Evolutionary conservation across 352 stramenopile species (phyloP), one percentile per base, ranked within the genome.

Genomic region (Plasmopara viticola): DNA sequence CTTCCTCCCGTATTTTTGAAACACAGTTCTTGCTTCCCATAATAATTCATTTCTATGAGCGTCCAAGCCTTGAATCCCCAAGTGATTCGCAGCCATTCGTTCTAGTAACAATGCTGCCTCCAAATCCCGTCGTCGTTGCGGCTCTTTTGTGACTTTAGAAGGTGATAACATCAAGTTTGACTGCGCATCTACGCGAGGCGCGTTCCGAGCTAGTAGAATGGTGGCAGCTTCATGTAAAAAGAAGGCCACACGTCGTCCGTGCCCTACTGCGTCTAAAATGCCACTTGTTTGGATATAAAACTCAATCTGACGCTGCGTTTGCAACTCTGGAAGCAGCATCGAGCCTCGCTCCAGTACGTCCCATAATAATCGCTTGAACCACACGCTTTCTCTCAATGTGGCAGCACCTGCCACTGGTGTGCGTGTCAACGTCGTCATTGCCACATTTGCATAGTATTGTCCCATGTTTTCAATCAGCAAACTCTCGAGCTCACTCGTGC

Each of bases 141-240:
- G 59, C 1, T 60, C 54, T 37, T 51, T 52, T 10, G 44, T 52
- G 1, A 44, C 39, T 37, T 14, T 70, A 5, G 56, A 67, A 45
- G 60, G 64, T 44, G 64, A 72, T 10, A 68, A 28, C 20, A 64
- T 31, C 35, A 65, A 30, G 35, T 34, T 54, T 17, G 43, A 39
- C 12, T 68, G 53, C 4, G 51, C 18, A 15, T 62, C 54, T 15
- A 65, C 40, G 47, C 49, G 35, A 18, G 51, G 48, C 2, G 57
- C 35, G 38, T 71, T 76, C 9, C 68, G 70, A 5, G 37, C 53
- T 9, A 81, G 44, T 39, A 90, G 53, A 5, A 87, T 53, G 15
- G 64, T 68, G 5, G 60, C 72, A 0, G 78, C 78, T 64, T 94
- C 84, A 25, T 90, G 78, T 7, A 94, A 65, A 45, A 86, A 80